Base-by-base conservation (phyloP, 2,329 filamentous ascomycete species). In the Beauveria sp. region DNA sequence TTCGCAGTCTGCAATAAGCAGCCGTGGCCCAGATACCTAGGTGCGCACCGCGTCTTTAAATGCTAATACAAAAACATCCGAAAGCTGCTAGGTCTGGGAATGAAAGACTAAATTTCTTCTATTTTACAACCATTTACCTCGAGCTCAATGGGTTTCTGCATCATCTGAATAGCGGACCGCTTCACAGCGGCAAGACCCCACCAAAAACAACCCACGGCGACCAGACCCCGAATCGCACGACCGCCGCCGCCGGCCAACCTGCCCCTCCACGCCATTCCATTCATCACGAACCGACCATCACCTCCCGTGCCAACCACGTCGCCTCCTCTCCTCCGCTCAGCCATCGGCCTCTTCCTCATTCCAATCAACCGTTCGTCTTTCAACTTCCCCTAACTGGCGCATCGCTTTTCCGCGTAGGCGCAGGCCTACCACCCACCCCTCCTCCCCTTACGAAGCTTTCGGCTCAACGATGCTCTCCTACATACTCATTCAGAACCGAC, bases 401-500 rank as follows among this genome's bases (percentile, higher is more conserved):
- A 26, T 6, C 43, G 24, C 38, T 24, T 28, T 26, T 45, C 9
- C 38, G 22, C 38, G 26, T 50, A 26, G 46, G 47, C 52, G 34
- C 34, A 38, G 34, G 34, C 34, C 34, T 38, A 38, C 34, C 34
- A 16, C 43, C 18, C 22, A 28, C 60, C n/a, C 28, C 42, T 28
- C 54, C 59, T n/a, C 49, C 42, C 18, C 28, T 43, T 52, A 26
- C 20, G 46, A 8, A 57, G 24, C 40, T 30, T 14, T 28, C 40
- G 20, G 53, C 55, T 47, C 61, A 62, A 66, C 58, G 58, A 81
- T 95, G 73, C 84, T 96, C 69, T 96, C 91, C 59, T 96, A 96
- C 71, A 93, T 96, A 67, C 80, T 96, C 66, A 93, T 96, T 61
- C 91, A 96, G 72, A 96, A 96, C 74, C 57, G 91, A 68, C 91